Evolutionary conservation across 257 asterid genomes (phyloP).

Genomic region (Solanum appendiculatum): DNA sequence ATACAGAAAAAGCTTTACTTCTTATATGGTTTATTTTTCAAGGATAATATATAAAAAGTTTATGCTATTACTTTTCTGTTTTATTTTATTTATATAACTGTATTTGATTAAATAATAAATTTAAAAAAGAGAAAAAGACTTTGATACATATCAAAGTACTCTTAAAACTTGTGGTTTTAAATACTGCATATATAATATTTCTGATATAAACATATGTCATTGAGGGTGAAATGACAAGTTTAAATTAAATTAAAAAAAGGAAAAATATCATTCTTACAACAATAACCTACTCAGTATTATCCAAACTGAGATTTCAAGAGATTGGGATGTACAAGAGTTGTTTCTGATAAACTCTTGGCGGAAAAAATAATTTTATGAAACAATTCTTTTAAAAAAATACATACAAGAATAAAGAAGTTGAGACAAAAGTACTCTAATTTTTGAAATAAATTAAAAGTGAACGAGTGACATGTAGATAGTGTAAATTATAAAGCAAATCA

Average conservation of each 20-base stretch:
- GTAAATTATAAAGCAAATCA: neutral
- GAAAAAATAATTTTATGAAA: neutral
- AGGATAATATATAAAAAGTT: neutral
- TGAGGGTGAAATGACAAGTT: neutral
- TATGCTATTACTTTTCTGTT: neutral
- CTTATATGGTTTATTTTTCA: neutral
- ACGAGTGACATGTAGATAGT: neutral
- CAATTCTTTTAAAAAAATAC: neutral
- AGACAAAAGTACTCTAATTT: neutral
- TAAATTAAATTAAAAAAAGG: neutral
- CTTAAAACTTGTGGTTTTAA: neutral
- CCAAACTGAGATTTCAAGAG: too few species aligned
- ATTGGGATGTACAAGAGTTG: neutral
- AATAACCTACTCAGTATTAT: neutral
- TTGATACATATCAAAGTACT: neutral
- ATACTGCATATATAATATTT: neutral
- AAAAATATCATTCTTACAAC: neutral
- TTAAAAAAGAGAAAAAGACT: neutral
- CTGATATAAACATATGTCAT: neutral
- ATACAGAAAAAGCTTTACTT: neutral
- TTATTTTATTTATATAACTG: neutral
- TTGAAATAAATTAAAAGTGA: neutral
- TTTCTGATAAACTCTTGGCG: neutral
- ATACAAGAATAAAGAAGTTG: neutral
- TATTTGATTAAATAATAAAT: neutral